Evolutionary conservation across 2,329 filamentous ascomycete species (phyloP).

Genomic region (Penicillium sclerotigenum): DNA sequence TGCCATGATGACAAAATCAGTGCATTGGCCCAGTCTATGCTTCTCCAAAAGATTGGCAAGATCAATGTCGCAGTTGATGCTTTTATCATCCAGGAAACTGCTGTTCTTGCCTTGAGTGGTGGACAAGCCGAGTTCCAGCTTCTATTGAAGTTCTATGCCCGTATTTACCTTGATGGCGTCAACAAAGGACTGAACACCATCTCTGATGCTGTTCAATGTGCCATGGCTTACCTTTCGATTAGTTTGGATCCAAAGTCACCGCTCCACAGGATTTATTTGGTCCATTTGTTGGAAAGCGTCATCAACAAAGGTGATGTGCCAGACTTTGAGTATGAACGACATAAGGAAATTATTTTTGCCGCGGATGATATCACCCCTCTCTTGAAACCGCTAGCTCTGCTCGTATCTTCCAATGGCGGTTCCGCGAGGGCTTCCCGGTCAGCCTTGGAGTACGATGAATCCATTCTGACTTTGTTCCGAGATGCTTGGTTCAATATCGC

Average conservation of each 20-base stretch:
- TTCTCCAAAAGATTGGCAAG: conserved; percentile 91
- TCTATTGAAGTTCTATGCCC: conserved; percentile 77
- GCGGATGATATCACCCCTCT: conserved; percentile 84
- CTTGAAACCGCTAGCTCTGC: conserved; percentile 78
- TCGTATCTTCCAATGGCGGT: conserved; percentile 60
- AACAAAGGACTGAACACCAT: conserved; percentile 65
- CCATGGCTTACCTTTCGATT: conserved; percentile 75
- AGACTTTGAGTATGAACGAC: conserved; percentile 67
- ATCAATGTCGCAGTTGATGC: conserved; percentile 77
- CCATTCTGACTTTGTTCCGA: conserved; percentile 69
- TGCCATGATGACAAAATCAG: conserved; percentile 89
- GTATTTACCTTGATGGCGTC: conserved; percentile 69
- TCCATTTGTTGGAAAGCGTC: conserved; percentile 78
- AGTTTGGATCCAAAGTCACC: conserved; percentile 63
- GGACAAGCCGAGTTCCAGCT: conserved; percentile 80
- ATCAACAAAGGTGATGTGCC: conserved; percentile 87
- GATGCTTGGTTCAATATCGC: conserved; percentile 99
- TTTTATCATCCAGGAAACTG: conserved; percentile 79
- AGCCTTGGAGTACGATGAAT: conserved; percentile 55
- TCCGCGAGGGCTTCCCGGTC: conserved; percentile 25
- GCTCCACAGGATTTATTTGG: conserved; percentile 77
- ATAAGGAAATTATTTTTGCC: conserved; percentile 76
- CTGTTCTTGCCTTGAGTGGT: conserved; percentile 71
- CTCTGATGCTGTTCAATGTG: conserved; percentile 73
- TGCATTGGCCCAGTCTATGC: conserved; percentile 87